Conservation (phyloP, 306 rosid genomes). For the Prunus armeniaca region DNA sequence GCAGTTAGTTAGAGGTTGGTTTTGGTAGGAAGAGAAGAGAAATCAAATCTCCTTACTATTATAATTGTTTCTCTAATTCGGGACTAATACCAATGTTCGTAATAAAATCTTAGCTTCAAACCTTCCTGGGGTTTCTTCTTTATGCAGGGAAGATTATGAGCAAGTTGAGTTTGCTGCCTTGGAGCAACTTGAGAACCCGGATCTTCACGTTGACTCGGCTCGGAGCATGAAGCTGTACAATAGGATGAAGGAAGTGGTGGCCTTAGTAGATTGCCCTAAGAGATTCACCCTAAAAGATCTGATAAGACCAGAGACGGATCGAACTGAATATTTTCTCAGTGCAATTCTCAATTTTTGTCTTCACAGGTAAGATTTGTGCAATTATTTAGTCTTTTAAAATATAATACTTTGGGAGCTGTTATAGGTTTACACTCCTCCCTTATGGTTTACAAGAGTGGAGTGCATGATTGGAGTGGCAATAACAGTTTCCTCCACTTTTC, state of each 20-base stretch:
- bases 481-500: not conserved
- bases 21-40: not conserved
- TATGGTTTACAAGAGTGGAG: no score
- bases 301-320: conserved; percentile 47
- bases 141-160: conserved; percentile 63
- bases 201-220: conserved; percentile 48
- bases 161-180: conserved; percentile 73
- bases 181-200: conserved; percentile 74
- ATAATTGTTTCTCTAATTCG: not conserved
- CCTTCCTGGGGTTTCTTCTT: conserved; percentile 1
- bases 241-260: conserved; percentile 53
- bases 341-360: conserved; percentile 66
- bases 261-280: conserved; percentile 50
- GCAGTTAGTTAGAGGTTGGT: not conserved
- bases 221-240: conserved; percentile 36
- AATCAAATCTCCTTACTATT: not conserved
- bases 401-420: not conserved
- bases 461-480: no score
- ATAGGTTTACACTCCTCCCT: no score
- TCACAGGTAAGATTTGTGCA: conserved; percentile 42
- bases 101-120: not conserved
- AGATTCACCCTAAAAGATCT: conserved; percentile 64
- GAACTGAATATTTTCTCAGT: conserved; percentile 65
- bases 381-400: not conserved
- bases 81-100: not conserved